A percentile compares a stretch with the other conserved stretches of the same genome.
Conservation (phyloP, 1,139 yeast genomes). For the Suhomyces bribrorum region DNA sequence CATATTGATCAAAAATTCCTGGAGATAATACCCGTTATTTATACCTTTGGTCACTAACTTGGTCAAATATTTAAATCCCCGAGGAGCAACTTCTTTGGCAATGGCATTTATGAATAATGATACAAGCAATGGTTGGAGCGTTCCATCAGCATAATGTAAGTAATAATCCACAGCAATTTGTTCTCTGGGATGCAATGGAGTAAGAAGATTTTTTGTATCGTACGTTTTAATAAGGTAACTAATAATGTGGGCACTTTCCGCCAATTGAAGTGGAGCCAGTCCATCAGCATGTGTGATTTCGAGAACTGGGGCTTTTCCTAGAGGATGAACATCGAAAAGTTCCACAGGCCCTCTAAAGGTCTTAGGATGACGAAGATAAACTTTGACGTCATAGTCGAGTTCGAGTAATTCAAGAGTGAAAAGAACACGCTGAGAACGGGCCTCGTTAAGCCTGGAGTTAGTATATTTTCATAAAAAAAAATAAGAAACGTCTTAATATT, state of each 20-base stretch:
- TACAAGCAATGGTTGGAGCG: slow-evolving; percentile 50
- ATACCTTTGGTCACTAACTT: slow-evolving; percentile 43
- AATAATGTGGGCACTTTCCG: slow-evolving; percentile 51
- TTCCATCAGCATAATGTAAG: slow-evolving; percentile 58
- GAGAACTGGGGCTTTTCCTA: slow-evolving; percentile 58
- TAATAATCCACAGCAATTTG: slow-evolving; percentile 48
- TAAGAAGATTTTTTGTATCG: slow-evolving; percentile 38
- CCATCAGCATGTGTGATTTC: slow-evolving; percentile 51
- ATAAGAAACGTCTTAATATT: too few species aligned
- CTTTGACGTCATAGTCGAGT: slow-evolving; percentile 51
- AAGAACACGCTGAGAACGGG: slow-evolving; percentile 54
- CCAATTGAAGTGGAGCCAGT: slow-evolving; percentile 31
- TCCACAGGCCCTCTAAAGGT: slow-evolving; percentile 49
- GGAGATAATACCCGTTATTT: slow-evolving; percentile 43
- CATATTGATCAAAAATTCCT: slow-evolving; percentile 44
- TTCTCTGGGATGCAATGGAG: slow-evolving; percentile 33
- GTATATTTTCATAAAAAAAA: too few species aligned
- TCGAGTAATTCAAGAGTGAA: slow-evolving; percentile 58
- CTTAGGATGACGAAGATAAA: slow-evolving; percentile 48
- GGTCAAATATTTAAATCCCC: slow-evolving; percentile 45
- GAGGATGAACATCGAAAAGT: slow-evolving; percentile 53
- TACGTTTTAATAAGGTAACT: slow-evolving; percentile 44
- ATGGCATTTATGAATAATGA: slow-evolving; percentile 43
- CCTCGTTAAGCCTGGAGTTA: slow-evolving; percentile 45
- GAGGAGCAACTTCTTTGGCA: slow-evolving; percentile 47